Base-by-base conservation (phyloP, 805 yeast species). In the Saccharomycopsis sp. region DNA sequence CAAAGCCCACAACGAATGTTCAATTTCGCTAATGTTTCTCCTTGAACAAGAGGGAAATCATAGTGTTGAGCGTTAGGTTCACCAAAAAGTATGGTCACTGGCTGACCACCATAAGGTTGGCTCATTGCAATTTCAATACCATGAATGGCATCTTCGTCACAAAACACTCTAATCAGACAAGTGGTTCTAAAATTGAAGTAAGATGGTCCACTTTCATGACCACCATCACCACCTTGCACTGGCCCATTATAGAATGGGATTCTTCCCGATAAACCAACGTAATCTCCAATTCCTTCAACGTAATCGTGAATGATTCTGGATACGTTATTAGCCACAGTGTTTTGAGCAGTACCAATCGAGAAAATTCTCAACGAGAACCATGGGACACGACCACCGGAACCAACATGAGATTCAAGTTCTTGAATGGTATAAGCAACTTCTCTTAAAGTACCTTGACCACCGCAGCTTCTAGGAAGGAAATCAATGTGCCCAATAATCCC, bases 1-100 rank as follows among this genome's bases (percentile, higher is more conserved):
- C 97, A 93, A 1, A 71, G 78, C 8, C 97, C 97, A 34, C 77
- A 68, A 52, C 95, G 70, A 38, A 87, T 64, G 35, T 72, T 68
- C 44, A 89, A 65, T 21, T 81, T 82, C 2, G 68, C 59, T 5
- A 90, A 65, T 7, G 52, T 47, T 57, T 90, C 96, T 38, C 78
- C 85, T 0, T 59, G 59, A 2, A 65, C 64, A n/a, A 88, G 54
- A 1, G 57, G 59, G 47, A 81, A 72, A 48, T 81, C 88, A 0
- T 79, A 56, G 50, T 69, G 79, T 47, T 74, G 67, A 7, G 53
- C 52, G 4, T 73, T 79, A 7, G 21, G 35, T 11, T 14, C 22
- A 0, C 52, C 51, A 21, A 47, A 38, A 4, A 35, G 27, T 3
- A 14, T 31, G 17, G 35, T 31, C 35, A 14, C 8, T 31, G 5